Percentiles rank a stretch among this genome's conserved stretches.
Conservation (phyloP, 768 basidiomycete species). For the Coprinellus micaceus region DNA sequence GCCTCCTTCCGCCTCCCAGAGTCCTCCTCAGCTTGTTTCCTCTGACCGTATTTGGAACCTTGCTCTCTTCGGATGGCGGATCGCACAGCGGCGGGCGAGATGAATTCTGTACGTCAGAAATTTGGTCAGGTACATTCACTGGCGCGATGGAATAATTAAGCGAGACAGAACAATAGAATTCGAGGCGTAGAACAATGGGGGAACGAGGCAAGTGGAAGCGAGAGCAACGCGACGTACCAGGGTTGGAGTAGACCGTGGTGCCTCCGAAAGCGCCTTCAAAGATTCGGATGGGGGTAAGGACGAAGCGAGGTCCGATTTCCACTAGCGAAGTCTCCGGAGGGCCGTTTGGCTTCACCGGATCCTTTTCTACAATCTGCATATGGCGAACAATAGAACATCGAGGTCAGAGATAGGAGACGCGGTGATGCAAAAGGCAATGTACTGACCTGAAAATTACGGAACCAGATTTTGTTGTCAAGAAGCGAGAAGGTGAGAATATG, state of each 20-base stretch:
- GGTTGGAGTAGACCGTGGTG: slow-evolving; percentile 92
- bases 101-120: slow-evolving; percentile 62
- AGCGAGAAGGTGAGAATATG: slow-evolving; percentile 96
- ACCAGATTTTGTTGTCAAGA: slow-evolving; percentile 96
- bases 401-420: no score
- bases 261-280: slow-evolving; percentile 98
- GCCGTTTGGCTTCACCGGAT: slow-evolving; percentile 82
- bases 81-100: slow-evolving; percentile 81
- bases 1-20: slow-evolving; percentile 57
- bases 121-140: slow-evolving; percentile 1
- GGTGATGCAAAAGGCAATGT: slow-evolving; percentile 1
- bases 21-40: slow-evolving; percentile 78
- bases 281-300: slow-evolving; percentile 93
- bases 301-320: slow-evolving; percentile 97
- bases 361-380: slow-evolving; percentile 85
- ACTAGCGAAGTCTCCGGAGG: slow-evolving; percentile 84
- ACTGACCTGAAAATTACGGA: slow-evolving; percentile 94
- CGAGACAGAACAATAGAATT: slow-evolving; percentile 6
- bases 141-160: background rate
- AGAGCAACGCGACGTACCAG: slow-evolving; percentile 51
- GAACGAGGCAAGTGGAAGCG: slow-evolving; percentile 1
- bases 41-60: slow-evolving; percentile 75
- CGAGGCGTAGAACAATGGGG: slow-evolving; percentile 15
- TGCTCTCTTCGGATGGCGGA: slow-evolving; percentile 64
- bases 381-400: slow-evolving; percentile 14